Evolutionary conservation across 352 stramenopile genomes (phyloP), one percentile per base, ranked within the genome.

Genomic region (Pythium pyrilobum): DNA sequence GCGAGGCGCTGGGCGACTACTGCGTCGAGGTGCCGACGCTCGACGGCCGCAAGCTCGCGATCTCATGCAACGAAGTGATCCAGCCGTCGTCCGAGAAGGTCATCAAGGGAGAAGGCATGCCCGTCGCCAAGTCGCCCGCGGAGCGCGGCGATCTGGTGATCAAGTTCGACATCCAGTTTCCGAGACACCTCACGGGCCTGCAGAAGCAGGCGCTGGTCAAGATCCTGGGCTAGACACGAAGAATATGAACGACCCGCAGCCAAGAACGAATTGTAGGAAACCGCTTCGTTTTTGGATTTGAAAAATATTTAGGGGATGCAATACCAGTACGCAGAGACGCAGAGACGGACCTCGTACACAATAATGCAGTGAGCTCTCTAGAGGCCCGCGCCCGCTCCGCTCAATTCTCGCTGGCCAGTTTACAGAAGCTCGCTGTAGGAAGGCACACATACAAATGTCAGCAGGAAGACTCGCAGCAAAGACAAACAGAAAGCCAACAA

Each of bases 131-230:
- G 32, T 65, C 71, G 20, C 60, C 57, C 45, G 67, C 52, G 15
- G 64, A 71, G 25, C 95, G 87, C 54, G 96, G 96, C 31, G 91
- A 98, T 68, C 71, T 99, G 16, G 89, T 93, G 56, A 83, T 99
- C 52, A 97, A 85, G 39, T 98, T 98, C 67, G 81, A 98, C 62
- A 96, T 99, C 18, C 71, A 85, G 52, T 98, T 99, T 64, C 96
- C 96, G 31, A 95, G 95, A 61, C 75, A 96, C 52, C 77, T 99
- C 42, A 96, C 87, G 10, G 74, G 71, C 8, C 69, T 96, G 12
- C 94, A 99, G 70, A 98, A 97, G 71, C 77, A 72, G 3, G 79
- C 83, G n/a, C 64, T 93, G 20, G 65, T 76, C 41, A 92, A 89
- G 64, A 88, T 93, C 55, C 71, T 93, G 40, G 76, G 74, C 3